Conservation (phyloP, 2,329 filamentous ascomycete genomes). For the Achaetomium macrosporum region DNA sequence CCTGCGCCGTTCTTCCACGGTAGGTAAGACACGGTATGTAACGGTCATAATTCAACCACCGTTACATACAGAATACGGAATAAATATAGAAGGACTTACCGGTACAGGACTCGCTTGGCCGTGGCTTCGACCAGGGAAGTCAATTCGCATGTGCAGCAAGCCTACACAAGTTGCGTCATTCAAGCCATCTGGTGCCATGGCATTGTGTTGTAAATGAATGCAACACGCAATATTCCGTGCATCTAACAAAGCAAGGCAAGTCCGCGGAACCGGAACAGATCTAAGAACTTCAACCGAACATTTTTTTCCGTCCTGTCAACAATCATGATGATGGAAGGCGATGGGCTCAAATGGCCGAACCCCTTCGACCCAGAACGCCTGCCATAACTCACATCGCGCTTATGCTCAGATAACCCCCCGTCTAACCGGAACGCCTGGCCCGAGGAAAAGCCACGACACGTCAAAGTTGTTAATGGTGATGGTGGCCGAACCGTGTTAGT, state of each 20-base stretch:
- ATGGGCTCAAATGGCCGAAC: not conserved
- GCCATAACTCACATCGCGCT: not conserved
- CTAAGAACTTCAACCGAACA: not conserved
- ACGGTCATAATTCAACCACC: constrained; percentile 4
- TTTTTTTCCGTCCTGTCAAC: not conserved
- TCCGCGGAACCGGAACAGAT: not conserved
- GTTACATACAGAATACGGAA: not conserved
- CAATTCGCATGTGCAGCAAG: too few relatives aligned
- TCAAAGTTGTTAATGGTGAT: constrained; percentile 42
- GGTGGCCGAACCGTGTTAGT: constrained; percentile 71
- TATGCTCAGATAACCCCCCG: not conserved
- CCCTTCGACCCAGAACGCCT: constrained; percentile 9
- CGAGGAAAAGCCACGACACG: not conserved
- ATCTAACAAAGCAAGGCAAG: not conserved
- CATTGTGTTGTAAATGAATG: too few relatives aligned
- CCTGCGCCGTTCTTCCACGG: too few relatives aligned
- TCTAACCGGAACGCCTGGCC: constrained; percentile 17
- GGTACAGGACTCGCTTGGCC: too few relatives aligned
- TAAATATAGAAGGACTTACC: too few relatives aligned
- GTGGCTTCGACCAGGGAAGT: too few relatives aligned
- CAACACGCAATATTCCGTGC: too few relatives aligned
- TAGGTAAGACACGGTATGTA: too few relatives aligned
- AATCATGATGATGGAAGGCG: not conserved
- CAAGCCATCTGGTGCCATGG: too few relatives aligned
- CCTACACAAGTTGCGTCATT: too few relatives aligned